Evolutionary conservation across 441 rosid genomes (phyloP), one percentile per base, ranked within the genome.

Genomic region (Arabidopsis hybrid): DNA sequence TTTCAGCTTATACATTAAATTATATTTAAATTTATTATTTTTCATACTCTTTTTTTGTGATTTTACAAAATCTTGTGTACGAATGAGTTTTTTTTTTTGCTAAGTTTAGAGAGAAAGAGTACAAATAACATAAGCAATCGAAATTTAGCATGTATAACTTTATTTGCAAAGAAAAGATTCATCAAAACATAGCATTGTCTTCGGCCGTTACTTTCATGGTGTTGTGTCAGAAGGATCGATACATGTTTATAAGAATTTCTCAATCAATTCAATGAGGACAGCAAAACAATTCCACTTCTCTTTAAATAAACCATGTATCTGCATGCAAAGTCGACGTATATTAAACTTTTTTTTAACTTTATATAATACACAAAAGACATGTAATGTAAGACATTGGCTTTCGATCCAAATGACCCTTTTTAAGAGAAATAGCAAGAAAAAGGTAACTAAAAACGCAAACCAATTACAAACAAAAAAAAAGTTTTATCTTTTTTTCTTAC

Each of bases 251-350:
- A 8, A 31, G 55, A 51, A 67, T 59, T 50, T 34, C 16, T 34
- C 14, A 67, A 59, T 31, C 18, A 66, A 38, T 52, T 52, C 29
- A 52, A 18, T 11, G 4, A 57, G 14, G 35, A 35, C 7, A 45
- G 8, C 13, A 38, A 38, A 26, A 65, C 7, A 65, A 16, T 8
- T 16, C 16, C 52, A 65, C 3, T 65, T 56, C 47, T 43, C 45
- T 50, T 21, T 21, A 21, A 21, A 21, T 17, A 56, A 34, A 55
- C 0, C 14, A 13, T 26, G 74, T 36, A 7, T 43, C 49, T 60
- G 65, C 79, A 75, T 69, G 74, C 79, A 75, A 55, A 61, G 70
- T 69, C 60, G 69, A 75, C 74, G 65, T 75, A 62, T 32, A 50
- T 51, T 42, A 34, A 8, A 18, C 3, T 17, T 8, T 8, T 38